Conservation (phyloP, 495 filamentous ascomycete species). For the Daldinia grandis region DNA sequence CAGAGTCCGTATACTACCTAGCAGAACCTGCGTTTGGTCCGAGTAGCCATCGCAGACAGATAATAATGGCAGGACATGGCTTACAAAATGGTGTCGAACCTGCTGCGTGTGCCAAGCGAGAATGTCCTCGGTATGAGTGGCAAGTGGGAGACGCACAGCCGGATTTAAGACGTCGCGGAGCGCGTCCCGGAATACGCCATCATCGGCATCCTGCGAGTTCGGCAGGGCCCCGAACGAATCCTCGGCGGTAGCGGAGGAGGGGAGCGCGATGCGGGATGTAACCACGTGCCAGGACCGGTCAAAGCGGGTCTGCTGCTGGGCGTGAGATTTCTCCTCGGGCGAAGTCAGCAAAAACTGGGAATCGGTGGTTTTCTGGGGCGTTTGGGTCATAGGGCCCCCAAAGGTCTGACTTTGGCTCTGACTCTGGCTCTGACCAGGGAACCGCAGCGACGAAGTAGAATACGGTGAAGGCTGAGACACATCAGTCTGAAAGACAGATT, state of each 20-base stretch:
- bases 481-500: constrained; percentile 61
- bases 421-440: constrained; percentile 48
- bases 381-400: constrained; percentile 44
- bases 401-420: constrained; percentile 51
- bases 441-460: constrained; percentile 48
- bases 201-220: constrained; percentile 52
- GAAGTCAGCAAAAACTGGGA: constrained; percentile 26
- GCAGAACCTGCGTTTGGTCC: constrained; percentile 52
- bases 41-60: constrained; percentile 49
- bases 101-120: constrained; percentile 62
- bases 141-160: constrained; percentile 49
- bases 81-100: constrained; percentile 59
- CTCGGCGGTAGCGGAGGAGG: constrained; percentile 54
- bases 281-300: constrained; percentile 75
- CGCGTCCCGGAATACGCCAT: constrained; percentile 53
- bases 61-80: constrained; percentile 60
- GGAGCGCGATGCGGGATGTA: constrained; percentile 68
- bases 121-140: constrained; percentile 57
- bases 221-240: constrained; percentile 54
- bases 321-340: constrained; percentile 40
- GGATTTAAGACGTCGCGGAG: constrained; percentile 54
- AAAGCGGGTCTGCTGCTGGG: constrained; percentile 66
- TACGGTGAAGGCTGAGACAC: constrained; percentile 55
- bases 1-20: constrained; percentile 58
- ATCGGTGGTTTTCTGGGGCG: constrained; percentile 23